Evolutionary conservation across 495 filamentous ascomycete species (phyloP).

Genomic region (Paragyromitra xinjiangensis): DNA sequence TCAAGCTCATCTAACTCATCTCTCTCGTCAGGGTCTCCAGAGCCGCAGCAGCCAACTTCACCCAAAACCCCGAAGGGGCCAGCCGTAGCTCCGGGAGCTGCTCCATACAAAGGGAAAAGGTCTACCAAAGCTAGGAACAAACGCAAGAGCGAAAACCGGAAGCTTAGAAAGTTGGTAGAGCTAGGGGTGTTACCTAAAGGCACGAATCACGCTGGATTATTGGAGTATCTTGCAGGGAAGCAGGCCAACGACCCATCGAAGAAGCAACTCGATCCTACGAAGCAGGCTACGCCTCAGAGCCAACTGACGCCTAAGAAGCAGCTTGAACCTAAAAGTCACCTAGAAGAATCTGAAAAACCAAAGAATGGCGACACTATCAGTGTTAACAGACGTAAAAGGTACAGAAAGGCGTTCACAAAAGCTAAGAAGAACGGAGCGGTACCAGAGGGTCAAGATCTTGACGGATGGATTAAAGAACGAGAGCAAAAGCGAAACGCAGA

Average conservation of each 20-base stretch:
- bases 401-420: slow-evolving; percentile 42
- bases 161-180: slow-evolving; percentile 34
- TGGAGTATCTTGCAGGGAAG: slow-evolving; percentile 13
- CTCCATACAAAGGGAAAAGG: slow-evolving; percentile 38
- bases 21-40: not conserved
- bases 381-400: slow-evolving; percentile 37
- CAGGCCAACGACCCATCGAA: not conserved
- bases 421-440: slow-evolving; percentile 38
- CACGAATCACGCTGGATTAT: slow-evolving; percentile 26
- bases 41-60: slow-evolving; percentile 2
- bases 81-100: slow-evolving; percentile 47
- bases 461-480: slow-evolving; percentile 29
- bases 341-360: not conserved
- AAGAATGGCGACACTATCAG: not conserved
- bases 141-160: slow-evolving; percentile 46
- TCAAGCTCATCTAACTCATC: slow-evolving; percentile 25
- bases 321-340: not conserved
- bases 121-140: slow-evolving; percentile 50
- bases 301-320: not conserved
- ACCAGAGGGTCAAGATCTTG: slow-evolving; percentile 28
- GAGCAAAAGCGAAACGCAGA: slow-evolving; percentile 26
- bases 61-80: slow-evolving; percentile 32
- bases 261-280: not conserved
- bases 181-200: slow-evolving; percentile 26
- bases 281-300: not conserved